A percentile compares a stretch with the other conserved stretches of the same genome.
These are phyloP conservation scores for Periconia macrospinosa DNA, from an alignment of 2,329 filamentous ascomycete species.

Conservation along the genomic window DNA sequence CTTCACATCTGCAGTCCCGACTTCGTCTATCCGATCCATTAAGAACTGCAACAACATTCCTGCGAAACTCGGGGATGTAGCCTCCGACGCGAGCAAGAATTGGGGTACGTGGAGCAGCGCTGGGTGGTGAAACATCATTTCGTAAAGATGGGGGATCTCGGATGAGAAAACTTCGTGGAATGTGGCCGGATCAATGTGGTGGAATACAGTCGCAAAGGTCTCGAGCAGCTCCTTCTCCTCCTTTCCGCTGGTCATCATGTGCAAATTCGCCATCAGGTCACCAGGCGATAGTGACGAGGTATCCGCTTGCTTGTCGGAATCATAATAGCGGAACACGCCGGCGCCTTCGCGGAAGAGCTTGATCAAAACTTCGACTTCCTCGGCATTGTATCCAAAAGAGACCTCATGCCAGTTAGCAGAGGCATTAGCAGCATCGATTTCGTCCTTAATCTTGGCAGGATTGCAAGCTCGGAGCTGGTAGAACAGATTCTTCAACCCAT, in stretches of 20 bases:
- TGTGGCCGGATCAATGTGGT: constrained; percentile 95
- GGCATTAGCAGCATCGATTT: constrained; percentile 74
- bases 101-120: constrained; percentile 93
- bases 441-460: constrained; percentile 56
- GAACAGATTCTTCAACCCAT: constrained; percentile 93
- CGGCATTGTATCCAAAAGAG: constrained; percentile 92
- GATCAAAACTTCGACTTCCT: constrained; percentile 94
- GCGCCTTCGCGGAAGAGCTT: constrained; percentile 97
- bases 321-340: constrained; percentile 95
- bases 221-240: constrained; percentile 98
- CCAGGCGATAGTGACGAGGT: constrained; percentile 77
- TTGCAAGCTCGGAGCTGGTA: constrained; percentile 94
- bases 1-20: constrained; percentile 87
- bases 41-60: constrained; percentile 97
- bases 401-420: constrained; percentile 94
- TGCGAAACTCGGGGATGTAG: constrained; percentile 94
- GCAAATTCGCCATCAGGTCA: constrained; percentile 91
- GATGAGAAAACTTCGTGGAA: constrained; percentile 99
- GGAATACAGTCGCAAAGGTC: constrained; percentile 97
- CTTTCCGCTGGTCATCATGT: constrained; percentile 89
- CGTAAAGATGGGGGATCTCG: constrained; percentile 94
- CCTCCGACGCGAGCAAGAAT: constrained; percentile 98
- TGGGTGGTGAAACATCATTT: constrained; percentile 97
- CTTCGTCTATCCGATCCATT: constrained; percentile 94
- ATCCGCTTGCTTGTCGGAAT: constrained; percentile 79